phyloP scores from a whole-genome alignment of 306 rosid genomes.

The Quillaja saponaria region DNA sequence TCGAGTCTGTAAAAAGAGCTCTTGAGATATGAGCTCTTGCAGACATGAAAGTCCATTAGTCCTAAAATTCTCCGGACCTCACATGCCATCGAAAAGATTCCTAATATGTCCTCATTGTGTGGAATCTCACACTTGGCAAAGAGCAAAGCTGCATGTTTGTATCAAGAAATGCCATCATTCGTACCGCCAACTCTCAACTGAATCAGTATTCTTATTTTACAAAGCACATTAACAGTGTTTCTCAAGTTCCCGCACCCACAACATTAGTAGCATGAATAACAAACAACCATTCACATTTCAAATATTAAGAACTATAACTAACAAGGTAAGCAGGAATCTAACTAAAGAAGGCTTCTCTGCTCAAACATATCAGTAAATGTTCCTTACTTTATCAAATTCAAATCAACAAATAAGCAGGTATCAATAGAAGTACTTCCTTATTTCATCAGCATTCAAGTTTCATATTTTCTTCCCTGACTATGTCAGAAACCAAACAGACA shows the following conservation, averaged over 20 bases:
- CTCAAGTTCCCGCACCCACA: too few species aligned
- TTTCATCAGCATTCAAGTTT: too few species aligned
- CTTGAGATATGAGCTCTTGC: slow-evolving; percentile 90
- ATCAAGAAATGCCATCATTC: slow-evolving; percentile 27
- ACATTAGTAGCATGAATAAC: too few species aligned
- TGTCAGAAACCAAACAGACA: slow-evolving; percentile 11
- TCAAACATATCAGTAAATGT: not conserved
- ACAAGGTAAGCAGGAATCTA: slow-evolving; percentile 16
- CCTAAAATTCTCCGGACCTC: slow-evolving; percentile 84
- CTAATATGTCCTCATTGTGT: slow-evolving; percentile 80
- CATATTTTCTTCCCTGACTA: not conserved
- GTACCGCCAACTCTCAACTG: slow-evolving; percentile 1
- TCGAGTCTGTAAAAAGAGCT: slow-evolving; percentile 81
- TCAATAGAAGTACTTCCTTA: too few species aligned
- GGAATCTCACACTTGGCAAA: slow-evolving; percentile 84
- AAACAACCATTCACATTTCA: too few species aligned
- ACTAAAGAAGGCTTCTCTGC: not conserved
- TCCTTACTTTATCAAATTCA: not conserved
- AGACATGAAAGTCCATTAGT: slow-evolving; percentile 91
- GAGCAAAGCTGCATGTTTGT: slow-evolving; percentile 78
- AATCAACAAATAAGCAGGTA: too few species aligned
- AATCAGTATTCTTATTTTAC: not conserved
- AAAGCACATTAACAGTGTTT: too few species aligned
- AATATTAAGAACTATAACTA: too few species aligned
- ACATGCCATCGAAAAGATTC: slow-evolving; percentile 90